Evolutionary conservation across 2,329 filamentous ascomycete species (phyloP), one percentile per base, ranked within the genome.

Genomic region (Cladosporium austrohemisphaericum): DNA sequence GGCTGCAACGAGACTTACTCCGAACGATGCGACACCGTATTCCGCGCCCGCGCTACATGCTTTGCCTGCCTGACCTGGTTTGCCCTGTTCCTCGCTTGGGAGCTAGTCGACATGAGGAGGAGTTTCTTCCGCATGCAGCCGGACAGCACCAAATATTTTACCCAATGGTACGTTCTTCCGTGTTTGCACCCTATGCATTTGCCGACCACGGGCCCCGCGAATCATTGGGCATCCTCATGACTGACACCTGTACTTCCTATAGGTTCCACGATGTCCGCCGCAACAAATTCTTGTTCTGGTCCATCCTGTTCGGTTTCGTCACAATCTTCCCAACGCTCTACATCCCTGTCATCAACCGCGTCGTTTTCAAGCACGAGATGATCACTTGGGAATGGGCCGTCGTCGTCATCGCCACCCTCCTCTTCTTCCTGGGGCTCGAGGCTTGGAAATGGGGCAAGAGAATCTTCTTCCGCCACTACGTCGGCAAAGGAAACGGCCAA

Each of bases 51-150:
- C 13, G 83, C 84, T 1, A 87, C 86, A 0, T 85, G 81, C 3
- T 89, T 89, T 60, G 84, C 83, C 26, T 85, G 80, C 56, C 74
- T 89, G 45, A 89, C 85, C 0, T 89, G 85, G 85, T 85, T 85
- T 58, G 83, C 84, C 0, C 76, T 89, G 13, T 86, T 89, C 71
- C 74, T 88, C 3, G 86, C 86, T 0, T 90, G 86, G 86, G 85
- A 90, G 65, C 84, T 88, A 77, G 76, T 88, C 52, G 77, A 86
- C 59, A 78, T 85, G 69, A 81, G 85, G 14, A 79, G 83, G 33
- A 84, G 79, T 10, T 86, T 90, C 72, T 90, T 90, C 77, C 76
- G 78, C 59, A 86, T 88, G 80, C 79, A 86, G 60, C 81, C 84
- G 0, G 72, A 72, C 14, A 78, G 76, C 23, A 80, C 77, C 59